These are phyloP conservation scores for Saccharomyces eubayanus DNA, from an alignment of 805 yeast genomes.

Conservation along the genomic window DNA sequence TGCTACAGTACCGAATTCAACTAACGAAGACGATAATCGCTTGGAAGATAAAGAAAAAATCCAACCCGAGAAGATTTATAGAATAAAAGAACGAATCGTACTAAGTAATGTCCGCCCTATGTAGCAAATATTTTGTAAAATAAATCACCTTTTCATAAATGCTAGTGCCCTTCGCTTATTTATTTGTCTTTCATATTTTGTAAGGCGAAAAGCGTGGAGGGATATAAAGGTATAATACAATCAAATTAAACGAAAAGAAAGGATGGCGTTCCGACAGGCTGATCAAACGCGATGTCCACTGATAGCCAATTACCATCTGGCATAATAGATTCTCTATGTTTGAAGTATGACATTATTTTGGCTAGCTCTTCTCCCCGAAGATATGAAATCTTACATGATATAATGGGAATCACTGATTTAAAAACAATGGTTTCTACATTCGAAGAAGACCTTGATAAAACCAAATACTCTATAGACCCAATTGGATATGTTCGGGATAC, in stretches of 20 bases:
- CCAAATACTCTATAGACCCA: constrained; percentile 14
- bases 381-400: constrained; percentile 53
- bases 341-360: constrained; percentile 39
- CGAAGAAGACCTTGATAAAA: constrained; percentile 66
- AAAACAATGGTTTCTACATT: constrained; percentile 56
- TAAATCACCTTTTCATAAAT: not conserved
- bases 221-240: not conserved
- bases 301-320: not conserved
- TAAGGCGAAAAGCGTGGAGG: not conserved
- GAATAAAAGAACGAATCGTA: constrained; percentile 23
- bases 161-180: not conserved
- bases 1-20: constrained; percentile 14
- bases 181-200: not conserved
- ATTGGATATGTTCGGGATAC: constrained; percentile 58
- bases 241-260: not conserved
- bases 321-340: constrained; percentile 5
- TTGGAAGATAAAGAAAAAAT: constrained; percentile 7
- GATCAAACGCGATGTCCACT: not conserved
- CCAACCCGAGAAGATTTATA: constrained; percentile 23
- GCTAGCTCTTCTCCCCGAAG: constrained; percentile 87
- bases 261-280: not conserved
- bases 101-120: constrained; percentile 22
- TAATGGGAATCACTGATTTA: constrained; percentile 40
- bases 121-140: constrained; percentile 7
- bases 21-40: constrained; percentile 1